Conservation (phyloP, 257 asterid genomes). For the Solanum commersonii region DNA sequence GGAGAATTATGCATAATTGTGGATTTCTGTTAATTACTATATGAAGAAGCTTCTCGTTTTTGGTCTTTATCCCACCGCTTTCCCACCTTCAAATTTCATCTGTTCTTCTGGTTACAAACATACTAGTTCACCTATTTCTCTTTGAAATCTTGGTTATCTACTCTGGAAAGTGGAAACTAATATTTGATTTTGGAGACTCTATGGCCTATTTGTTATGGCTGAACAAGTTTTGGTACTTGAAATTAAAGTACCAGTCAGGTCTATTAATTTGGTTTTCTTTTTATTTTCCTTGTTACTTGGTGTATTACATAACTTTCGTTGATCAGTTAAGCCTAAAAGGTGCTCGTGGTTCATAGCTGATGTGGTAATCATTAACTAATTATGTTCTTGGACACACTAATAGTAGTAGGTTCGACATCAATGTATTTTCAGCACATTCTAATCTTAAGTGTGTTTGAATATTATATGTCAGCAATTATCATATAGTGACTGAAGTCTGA, state of each 20-base stretch:
- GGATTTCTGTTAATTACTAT: not conserved
- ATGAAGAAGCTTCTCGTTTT: not conserved
- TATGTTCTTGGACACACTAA: not conserved
- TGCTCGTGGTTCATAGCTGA: not conserved
- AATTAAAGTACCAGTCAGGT: not conserved
- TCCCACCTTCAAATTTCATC: not conserved
- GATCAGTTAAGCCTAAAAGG: not conserved
- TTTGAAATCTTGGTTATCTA: not conserved
- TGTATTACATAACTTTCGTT: not conserved
- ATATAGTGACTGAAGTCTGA: slow-evolving; percentile 3
- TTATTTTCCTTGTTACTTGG: not conserved
- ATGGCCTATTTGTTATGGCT: not conserved
- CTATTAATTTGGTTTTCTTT: not conserved
- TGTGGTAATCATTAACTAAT: not conserved
- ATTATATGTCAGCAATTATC: not conserved
- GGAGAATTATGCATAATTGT: not conserved
- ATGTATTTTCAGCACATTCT: not conserved
- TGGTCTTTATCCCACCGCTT: not conserved
- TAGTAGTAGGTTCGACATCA: not conserved
- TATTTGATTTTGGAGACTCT: not conserved
- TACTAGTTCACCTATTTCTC: not conserved
- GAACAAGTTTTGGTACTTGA: not conserved
- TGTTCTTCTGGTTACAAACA: not conserved
- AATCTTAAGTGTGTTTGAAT: not conserved
- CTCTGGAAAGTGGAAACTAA: not conserved